phyloP scores from a whole-genome alignment of 345 rosid species.

The Aurinia saxatilis region DNA sequence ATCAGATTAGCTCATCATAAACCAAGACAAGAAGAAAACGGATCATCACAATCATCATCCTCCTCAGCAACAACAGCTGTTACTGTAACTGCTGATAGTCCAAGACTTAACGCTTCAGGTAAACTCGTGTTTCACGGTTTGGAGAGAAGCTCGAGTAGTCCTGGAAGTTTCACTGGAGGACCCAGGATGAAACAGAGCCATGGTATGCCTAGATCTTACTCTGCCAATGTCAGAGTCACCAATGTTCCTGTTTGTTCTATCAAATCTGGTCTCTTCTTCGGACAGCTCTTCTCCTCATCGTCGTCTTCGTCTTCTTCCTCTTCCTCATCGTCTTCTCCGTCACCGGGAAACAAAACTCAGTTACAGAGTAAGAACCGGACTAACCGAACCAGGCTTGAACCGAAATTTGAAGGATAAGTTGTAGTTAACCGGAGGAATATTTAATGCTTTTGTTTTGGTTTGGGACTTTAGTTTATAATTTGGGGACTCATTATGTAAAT shows the following conservation, averaged over 20 bases:
- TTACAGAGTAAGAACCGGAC: constrained; percentile 22
- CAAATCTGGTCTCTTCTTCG: constrained; percentile 45
- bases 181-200: constrained; percentile 57
- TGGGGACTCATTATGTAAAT: constrained; percentile 17
- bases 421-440: background rate
- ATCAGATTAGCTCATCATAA: constrained; percentile 32
- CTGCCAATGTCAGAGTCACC: constrained; percentile 66
- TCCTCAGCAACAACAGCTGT: constrained; percentile 39
- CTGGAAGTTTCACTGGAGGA: constrained; percentile 89
- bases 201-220: constrained; percentile 91
- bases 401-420: constrained; percentile 19
- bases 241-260: constrained; percentile 68
- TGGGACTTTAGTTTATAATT: background rate
- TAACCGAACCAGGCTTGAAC: constrained; percentile 33
- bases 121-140: constrained; percentile 80
- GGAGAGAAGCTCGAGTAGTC: constrained; percentile 96
- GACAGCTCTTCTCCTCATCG: constrained; percentile 49
- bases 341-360: constrained; percentile 9
- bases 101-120: constrained; percentile 89
- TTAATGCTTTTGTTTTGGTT: constrained; percentile 2
- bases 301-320: constrained; percentile 31
- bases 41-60: constrained; percentile 33
- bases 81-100: constrained; percentile 75
- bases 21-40: constrained; percentile 35
- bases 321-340: constrained; percentile 29